phyloP scores from a whole-genome alignment of 1,284 basidiomycete species.

The Coniferiporia sulphurascens region DNA sequence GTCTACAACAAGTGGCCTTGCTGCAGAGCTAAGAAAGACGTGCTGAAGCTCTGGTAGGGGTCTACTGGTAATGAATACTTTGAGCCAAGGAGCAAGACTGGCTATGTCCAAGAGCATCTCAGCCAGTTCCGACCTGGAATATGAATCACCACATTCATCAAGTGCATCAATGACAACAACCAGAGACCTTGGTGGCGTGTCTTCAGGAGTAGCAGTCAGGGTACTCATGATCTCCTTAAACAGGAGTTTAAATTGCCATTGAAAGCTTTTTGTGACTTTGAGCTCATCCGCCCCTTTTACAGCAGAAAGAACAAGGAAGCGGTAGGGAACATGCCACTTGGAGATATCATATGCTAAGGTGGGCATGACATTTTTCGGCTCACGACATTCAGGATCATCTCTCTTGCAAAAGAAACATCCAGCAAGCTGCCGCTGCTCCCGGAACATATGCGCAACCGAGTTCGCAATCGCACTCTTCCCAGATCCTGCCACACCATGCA shows the following conservation, averaged over 20 bases:
- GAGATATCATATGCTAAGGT: not conserved
- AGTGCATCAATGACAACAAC: constrained; percentile 8
- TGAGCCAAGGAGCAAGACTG: not conserved
- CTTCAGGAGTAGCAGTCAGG: not conserved
- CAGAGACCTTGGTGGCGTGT: not conserved
- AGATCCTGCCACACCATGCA: constrained; percentile 14
- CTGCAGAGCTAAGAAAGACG: not conserved
- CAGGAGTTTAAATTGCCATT: not conserved
- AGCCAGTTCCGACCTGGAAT: not conserved
- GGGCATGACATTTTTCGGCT: not conserved
- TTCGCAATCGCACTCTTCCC: constrained; percentile 31
- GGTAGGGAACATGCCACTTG: not conserved
- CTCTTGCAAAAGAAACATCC: constrained; percentile 16
- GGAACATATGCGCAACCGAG: constrained; percentile 27
- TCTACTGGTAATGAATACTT: not conserved
- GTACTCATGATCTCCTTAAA: not conserved
- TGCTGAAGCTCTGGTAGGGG: not conserved
- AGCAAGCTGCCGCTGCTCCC: constrained; percentile 27
- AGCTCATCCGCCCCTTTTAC: not conserved
- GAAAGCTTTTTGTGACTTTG: not conserved
- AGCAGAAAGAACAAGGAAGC: not conserved
- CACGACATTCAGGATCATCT: too few species aligned
- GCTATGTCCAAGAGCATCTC: not conserved
- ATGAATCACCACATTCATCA: not conserved
- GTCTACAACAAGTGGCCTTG: not conserved